phyloP scores from a whole-genome alignment of 768 basidiomycete species.

The Boletus coccyginus region DNA sequence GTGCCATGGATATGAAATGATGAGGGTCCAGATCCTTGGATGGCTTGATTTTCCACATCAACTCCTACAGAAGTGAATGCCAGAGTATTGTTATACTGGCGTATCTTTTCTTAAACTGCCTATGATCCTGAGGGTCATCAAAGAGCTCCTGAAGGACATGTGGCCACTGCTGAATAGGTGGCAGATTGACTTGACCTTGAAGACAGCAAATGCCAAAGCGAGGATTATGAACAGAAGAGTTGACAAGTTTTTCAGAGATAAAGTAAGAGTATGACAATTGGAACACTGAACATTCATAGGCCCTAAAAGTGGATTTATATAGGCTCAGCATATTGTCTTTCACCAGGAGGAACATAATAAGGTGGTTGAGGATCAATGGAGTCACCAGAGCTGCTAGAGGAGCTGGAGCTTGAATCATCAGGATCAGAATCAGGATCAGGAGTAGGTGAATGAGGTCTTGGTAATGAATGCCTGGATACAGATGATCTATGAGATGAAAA shows the following conservation, averaged over 20 bases:
- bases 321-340: constrained; percentile 4
- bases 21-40: constrained; percentile 19
- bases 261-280: constrained; percentile 20
- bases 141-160: constrained; percentile 7
- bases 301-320: constrained; percentile 5
- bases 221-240: not conserved
- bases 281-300: constrained; percentile 9
- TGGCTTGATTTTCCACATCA: not conserved
- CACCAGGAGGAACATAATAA: constrained; percentile 7
- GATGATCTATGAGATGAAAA: no score
- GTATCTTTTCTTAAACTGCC: constrained; percentile 33
- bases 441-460: no score
- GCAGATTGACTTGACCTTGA: constrained; percentile 25
- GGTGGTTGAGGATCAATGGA: no score
- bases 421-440: no score
- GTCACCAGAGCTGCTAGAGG: no score
- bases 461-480: no score
- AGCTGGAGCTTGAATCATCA: no score
- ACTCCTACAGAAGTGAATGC: constrained; percentile 9
- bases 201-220: constrained; percentile 31
- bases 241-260: constrained; percentile 5
- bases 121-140: constrained; percentile 8
- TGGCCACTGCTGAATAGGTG: constrained; percentile 19
- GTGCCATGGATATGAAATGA: constrained; percentile 31
- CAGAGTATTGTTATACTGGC: constrained; percentile 36